Conservation (phyloP, 768 basidiomycete genomes). For the Scleroderma citrinum region DNA sequence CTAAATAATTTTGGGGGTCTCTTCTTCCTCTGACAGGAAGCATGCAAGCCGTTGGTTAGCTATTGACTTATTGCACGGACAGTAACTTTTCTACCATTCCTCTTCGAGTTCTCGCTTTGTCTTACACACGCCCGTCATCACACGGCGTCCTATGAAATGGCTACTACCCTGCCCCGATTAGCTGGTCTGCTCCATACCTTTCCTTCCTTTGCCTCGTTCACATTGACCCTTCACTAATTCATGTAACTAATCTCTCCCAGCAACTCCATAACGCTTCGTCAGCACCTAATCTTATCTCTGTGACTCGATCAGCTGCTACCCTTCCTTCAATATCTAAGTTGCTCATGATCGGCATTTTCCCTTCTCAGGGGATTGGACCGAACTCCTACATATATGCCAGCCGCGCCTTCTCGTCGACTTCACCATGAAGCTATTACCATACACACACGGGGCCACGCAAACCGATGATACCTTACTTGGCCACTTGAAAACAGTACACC, state of each 20-base stretch:
- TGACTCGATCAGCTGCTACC: background rate
- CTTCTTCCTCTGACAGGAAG: constrained; percentile 6
- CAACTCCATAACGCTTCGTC: background rate
- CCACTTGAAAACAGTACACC: background rate
- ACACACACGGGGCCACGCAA: background rate
- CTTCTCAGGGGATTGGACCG: background rate
- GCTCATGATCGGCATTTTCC: background rate
- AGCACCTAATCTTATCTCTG: background rate
- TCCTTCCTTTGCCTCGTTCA: background rate
- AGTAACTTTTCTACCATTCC: constrained; percentile 3
- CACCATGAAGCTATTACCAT: no score
- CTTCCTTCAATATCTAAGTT: background rate
- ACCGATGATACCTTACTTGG: background rate
- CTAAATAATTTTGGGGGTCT: constrained; percentile 28
- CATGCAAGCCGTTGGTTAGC: background rate
- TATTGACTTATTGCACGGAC: constrained; percentile 2
- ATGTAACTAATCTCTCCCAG: background rate
- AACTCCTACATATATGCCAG: no score
- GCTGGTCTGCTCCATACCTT: background rate
- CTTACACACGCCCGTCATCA: constrained; percentile 7
- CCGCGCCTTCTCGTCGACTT: no score
- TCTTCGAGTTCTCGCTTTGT: constrained; percentile 3
- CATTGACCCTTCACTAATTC: constrained; percentile 3
- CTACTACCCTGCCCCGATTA: background rate
- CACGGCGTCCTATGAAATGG: constrained; percentile 29